phyloP scores from a whole-genome alignment of 2,329 filamentous ascomycete species.

The Taxawa tesnikishii region DNA sequence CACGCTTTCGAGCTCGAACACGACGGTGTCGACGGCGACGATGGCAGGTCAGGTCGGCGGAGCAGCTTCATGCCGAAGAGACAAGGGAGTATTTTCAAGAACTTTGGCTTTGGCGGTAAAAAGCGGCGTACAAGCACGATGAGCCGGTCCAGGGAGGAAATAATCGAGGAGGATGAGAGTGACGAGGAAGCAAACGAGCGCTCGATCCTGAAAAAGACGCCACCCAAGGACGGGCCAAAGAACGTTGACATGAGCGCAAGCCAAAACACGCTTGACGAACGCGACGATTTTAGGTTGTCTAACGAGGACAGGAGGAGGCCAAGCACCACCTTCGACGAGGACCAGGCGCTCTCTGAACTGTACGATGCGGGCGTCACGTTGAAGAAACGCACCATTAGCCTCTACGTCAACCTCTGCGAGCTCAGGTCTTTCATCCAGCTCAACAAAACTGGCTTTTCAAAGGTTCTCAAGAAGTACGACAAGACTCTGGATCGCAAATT shows the following conservation, averaged over 20 bases:
- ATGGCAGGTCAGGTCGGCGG: constrained; percentile 18
- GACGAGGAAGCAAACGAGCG: constrained; percentile 50
- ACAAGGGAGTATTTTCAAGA: constrained; percentile 40
- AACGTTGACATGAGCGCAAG: constrained; percentile 7
- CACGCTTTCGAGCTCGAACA: constrained; percentile 53
- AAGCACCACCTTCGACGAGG: constrained; percentile 41
- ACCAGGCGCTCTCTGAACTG: constrained; percentile 58
- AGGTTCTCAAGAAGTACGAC: constrained; percentile 97
- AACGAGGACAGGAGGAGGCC: constrained; percentile 4
- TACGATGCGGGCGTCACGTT: constrained; percentile 68
- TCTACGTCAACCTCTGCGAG: constrained; percentile 89
- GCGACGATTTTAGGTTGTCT: not conserved
- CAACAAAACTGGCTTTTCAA: constrained; percentile 91
- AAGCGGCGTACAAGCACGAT: constrained; percentile 32
- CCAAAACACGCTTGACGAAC: too few species aligned
- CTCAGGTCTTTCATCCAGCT: constrained; percentile 92
- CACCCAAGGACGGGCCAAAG: constrained; percentile 11
- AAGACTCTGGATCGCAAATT: constrained; percentile 82
- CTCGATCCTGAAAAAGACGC: constrained; percentile 27
- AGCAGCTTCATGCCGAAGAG: constrained; percentile 22
- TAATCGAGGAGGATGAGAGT: constrained; percentile 43
- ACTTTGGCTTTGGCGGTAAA: constrained; percentile 28
- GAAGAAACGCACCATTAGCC: constrained; percentile 77
- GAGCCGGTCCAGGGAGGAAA: constrained; percentile 37
- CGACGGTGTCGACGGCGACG: constrained; percentile 22